Conservation (phyloP, 83 land plant genomes). For the Larix sibirica region DNA sequence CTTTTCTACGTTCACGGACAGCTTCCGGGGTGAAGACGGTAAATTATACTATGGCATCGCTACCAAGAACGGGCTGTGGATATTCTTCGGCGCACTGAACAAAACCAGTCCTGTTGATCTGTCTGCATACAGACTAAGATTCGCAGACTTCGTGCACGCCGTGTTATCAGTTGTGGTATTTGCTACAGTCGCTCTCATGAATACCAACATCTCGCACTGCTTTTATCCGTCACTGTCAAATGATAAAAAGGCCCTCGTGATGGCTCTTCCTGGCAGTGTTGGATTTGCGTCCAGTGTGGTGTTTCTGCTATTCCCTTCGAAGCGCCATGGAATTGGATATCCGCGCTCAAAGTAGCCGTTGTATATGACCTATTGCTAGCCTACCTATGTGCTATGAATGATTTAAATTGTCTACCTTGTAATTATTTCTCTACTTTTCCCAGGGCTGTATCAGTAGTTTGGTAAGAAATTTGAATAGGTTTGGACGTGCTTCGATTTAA, state of each 20-base stretch:
- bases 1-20: constrained; percentile 62
- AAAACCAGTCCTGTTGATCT: neutral
- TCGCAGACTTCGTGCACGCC: constrained; percentile 61
- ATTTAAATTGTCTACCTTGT: too few species aligned
- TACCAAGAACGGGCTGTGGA: constrained; percentile 58
- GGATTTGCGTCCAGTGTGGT: constrained; percentile 41
- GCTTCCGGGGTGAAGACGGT: constrained; percentile 46
- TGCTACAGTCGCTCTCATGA: constrained; percentile 36
- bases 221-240: constrained; percentile 41
- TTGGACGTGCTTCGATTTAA: too few species aligned
- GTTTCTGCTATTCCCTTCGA: constrained; percentile 49
- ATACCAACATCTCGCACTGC: constrained; percentile 40
- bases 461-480: too few species aligned
- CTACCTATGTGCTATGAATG: too few species aligned
- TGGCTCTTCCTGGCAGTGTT: constrained; percentile 49
- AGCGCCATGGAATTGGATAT: constrained; percentile 72
- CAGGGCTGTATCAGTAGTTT: too few species aligned
- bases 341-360: constrained; percentile 7
- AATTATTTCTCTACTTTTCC: too few species aligned
- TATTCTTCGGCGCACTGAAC: constrained; percentile 36
- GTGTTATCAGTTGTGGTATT: constrained; percentile 45
- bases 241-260: constrained; percentile 30
- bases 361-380: neutral
- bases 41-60: constrained; percentile 66
- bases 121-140: constrained; percentile 31